These are phyloP conservation scores for Neurospora tetrasperma DNA, from an alignment of 495 filamentous ascomycete genomes.

Conservation along the genomic window DNA sequence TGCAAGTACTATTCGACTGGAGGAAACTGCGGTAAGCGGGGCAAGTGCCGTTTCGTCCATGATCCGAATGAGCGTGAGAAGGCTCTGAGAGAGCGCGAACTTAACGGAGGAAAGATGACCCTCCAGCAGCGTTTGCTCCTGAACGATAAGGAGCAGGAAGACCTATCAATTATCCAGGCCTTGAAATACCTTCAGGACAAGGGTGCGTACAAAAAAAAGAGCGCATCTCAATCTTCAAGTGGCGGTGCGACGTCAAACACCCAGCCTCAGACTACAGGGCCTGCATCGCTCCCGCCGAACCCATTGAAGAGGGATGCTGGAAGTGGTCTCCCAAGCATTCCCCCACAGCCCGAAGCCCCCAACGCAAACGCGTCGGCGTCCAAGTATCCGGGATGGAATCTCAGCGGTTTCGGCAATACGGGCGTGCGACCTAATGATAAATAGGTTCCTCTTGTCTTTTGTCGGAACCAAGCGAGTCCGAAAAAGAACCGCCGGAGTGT, in stretches of 20 bases:
- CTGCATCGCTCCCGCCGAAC: conserved; percentile 9
- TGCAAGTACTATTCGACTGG: conserved; percentile 53
- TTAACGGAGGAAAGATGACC: conserved; percentile 45
- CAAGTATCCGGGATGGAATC: conserved; percentile 26
- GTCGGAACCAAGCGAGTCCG: neutral
- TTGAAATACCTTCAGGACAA: conserved; percentile 41
- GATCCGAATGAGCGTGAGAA: conserved; percentile 42
- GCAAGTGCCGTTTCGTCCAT: conserved; percentile 55
- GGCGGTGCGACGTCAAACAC: conserved; percentile 4
- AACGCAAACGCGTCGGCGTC: neutral
- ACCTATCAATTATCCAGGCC: conserved; percentile 43
- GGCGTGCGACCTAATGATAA: conserved; percentile 20
- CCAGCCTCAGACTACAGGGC: neutral
- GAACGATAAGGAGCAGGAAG: conserved; percentile 49
- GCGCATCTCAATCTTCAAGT: neutral
- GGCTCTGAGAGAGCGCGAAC: conserved; percentile 40
- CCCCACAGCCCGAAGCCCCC: conserved; percentile 13
- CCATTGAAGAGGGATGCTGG: conserved; percentile 13
- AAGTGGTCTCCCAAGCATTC: conserved; percentile 22
- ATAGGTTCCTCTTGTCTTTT: neutral
- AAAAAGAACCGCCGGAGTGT: neutral
- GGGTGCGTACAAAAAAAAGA: conserved; percentile 16
- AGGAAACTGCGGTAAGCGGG: conserved; percentile 51
- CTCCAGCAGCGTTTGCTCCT: conserved; percentile 44
- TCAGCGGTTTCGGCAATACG: conserved; percentile 26